Percentiles rank a stretch among this genome's conserved stretches.
These are phyloP conservation scores for Euphrasia arctica DNA, from an alignment of 305 asterid genomes.

Conservation along the genomic window DNA sequence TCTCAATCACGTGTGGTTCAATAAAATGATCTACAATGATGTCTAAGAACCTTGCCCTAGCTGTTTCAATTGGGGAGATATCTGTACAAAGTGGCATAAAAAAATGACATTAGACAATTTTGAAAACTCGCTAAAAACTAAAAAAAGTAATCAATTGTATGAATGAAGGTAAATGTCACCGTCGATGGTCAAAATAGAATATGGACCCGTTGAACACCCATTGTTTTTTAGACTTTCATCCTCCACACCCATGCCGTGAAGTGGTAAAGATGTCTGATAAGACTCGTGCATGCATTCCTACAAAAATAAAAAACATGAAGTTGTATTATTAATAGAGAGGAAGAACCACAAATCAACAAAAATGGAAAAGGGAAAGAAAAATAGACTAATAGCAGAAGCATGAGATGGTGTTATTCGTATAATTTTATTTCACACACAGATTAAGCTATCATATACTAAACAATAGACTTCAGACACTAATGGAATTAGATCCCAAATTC, in stretches of 20 bases:
- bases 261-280: constrained; percentile 64
- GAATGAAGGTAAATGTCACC: constrained; percentile 45
- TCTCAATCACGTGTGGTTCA: constrained; percentile 57
- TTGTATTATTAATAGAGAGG: neutral
- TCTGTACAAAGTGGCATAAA: constrained; percentile 44
- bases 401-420: constrained; percentile 12
- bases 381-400: constrained; percentile 14
- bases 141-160: constrained; percentile 6
- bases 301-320: constrained; percentile 22
- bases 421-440: constrained; percentile 8
- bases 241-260: constrained; percentile 70
- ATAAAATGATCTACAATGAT: constrained; percentile 74
- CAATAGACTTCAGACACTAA: constrained; percentile 6
- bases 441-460: constrained; percentile 9
- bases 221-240: constrained; percentile 81
- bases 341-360: neutral
- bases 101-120: constrained; percentile 25
- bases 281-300: constrained; percentile 91
- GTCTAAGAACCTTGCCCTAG: constrained; percentile 86
- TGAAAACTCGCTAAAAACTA: neutral
- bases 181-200: constrained; percentile 58
- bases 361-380: neutral
- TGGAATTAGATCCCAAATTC: constrained; percentile 2
- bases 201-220: constrained; percentile 60
- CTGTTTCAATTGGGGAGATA: constrained; percentile 86